These are phyloP conservation scores for Phytophthora kernoviae DNA, from an alignment of 352 stramenopile species.

Conservation along the genomic window DNA sequence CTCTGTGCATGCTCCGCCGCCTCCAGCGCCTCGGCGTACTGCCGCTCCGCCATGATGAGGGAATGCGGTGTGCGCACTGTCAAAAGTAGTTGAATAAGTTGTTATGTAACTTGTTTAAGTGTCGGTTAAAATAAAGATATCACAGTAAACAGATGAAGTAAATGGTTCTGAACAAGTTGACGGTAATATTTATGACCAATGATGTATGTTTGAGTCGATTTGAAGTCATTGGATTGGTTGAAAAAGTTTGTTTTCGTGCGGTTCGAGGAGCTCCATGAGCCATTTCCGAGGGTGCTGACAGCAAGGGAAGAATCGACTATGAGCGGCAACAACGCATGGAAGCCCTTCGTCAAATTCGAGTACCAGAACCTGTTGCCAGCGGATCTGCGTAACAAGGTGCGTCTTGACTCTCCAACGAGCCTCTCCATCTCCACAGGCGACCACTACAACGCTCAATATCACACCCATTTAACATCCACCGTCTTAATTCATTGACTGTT, in stretches of 20 bases:
- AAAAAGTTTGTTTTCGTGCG: conserved; percentile 7
- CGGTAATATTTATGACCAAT: not conserved
- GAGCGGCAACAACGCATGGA: conserved; percentile 71
- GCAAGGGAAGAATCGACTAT: conserved; percentile 37
- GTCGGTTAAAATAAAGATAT: too few species aligned
- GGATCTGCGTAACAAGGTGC: conserved; percentile 70
- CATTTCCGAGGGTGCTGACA: conserved; percentile 19
- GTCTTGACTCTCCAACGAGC: not conserved
- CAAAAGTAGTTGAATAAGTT: not conserved
- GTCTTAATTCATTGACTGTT: not conserved
- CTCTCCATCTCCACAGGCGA: conserved; percentile 3
- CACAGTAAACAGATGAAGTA: too few species aligned
- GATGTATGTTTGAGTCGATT: too few species aligned
- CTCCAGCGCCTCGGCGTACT: conserved; percentile 73
- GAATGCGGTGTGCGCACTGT: not conserved
- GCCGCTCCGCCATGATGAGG: conserved; percentile 46
- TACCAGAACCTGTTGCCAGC: conserved; percentile 75
- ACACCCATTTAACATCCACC: not conserved
- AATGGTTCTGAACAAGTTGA: not conserved
- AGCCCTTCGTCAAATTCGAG: conserved; percentile 85
- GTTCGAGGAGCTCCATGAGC: conserved; percentile 4
- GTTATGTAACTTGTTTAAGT: too few species aligned
- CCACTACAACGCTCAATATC: not conserved
- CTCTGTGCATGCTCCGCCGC: conserved; percentile 51
- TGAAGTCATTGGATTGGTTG: not conserved